Conservation (phyloP, 176 grass and related monocot genomes). For the Hsuehochloa calcarea region DNA sequence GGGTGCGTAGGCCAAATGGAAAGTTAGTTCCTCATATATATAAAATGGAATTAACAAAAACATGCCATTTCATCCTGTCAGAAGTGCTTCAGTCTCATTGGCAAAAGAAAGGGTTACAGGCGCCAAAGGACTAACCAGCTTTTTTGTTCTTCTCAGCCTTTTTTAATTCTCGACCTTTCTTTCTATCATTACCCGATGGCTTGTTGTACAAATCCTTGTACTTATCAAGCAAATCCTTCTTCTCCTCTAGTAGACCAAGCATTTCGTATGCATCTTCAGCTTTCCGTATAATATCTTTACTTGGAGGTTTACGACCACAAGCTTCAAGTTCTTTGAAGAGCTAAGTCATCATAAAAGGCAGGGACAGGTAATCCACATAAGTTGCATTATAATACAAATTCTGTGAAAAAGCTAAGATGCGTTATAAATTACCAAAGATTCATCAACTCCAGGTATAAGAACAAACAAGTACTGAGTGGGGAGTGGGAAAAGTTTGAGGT, state of each 20-base stretch:
- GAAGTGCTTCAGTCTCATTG: not conserved
- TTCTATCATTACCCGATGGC: conserved; percentile 36
- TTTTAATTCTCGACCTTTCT: conserved; percentile 39
- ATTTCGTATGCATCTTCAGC: conserved; percentile 83
- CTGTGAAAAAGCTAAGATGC: not conserved
- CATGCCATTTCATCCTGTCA: not conserved
- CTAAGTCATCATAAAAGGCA: conserved; percentile 34
- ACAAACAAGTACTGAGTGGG: not conserved
- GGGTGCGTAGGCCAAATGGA: not conserved
- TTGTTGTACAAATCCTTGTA: conserved; percentile 60
- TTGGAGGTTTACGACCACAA: conserved; percentile 59
- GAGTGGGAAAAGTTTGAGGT: not conserved
- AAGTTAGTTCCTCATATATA: conserved; percentile 10
- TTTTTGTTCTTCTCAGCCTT: conserved; percentile 22
- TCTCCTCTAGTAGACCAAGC: conserved; percentile 74
- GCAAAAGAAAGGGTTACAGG: not conserved
- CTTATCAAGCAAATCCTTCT: conserved; percentile 58
- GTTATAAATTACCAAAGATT: conserved; percentile 17
- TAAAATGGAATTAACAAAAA: not conserved
- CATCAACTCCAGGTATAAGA: not conserved
- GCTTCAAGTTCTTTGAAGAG: conserved; percentile 72
- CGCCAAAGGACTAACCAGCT: conserved; percentile 16
- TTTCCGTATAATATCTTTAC: conserved; percentile 68
- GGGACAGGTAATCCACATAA: conserved; percentile 10
- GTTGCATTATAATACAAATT: conserved; percentile 3